Conservation (phyloP, 2,329 filamentous ascomycete species). For the Pseudogymnoascus sp. region DNA sequence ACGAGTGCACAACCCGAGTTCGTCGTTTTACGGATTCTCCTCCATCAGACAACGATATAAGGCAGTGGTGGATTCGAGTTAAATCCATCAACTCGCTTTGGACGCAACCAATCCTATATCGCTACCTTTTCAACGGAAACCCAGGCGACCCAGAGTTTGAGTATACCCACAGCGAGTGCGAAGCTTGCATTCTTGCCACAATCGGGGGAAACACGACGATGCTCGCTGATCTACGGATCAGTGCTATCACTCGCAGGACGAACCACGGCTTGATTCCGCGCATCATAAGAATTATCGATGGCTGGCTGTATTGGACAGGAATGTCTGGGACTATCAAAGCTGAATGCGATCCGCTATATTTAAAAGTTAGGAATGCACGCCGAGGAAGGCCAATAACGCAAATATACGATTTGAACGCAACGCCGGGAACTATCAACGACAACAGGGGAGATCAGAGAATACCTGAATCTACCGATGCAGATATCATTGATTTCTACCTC, state of each 20-base stretch:
- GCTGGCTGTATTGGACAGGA: conserved; percentile 1
- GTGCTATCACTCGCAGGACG: conserved; percentile 24
- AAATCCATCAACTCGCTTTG: conserved; percentile 24
- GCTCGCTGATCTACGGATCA: conserved; percentile 39
- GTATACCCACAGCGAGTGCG: conserved; percentile 35
- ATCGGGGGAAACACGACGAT: conserved; percentile 38
- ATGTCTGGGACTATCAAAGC: not conserved
- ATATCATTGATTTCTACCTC: conserved; percentile 3
- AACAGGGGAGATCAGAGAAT: not conserved
- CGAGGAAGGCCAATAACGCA: not conserved
- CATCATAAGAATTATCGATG: not conserved
- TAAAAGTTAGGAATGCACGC: not conserved
- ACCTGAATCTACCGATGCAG: not conserved
- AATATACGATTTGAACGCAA: not conserved
- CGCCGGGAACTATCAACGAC: not conserved
- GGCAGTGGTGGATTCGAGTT: conserved; percentile 14
- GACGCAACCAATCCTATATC: conserved; percentile 33
- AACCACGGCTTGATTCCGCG: not conserved
- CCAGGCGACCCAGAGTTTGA: conserved; percentile 27
- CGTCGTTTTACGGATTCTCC: conserved; percentile 19
- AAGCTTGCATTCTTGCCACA: conserved; percentile 45
- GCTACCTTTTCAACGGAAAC: conserved; percentile 26
- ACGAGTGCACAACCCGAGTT: conserved; percentile 35
- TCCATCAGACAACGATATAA: not conserved
- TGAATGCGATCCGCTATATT: not conserved